Evolutionary conservation across 2,329 filamentous ascomycete species (phyloP).

Genomic region (Phyllosticta capitalensis): DNA sequence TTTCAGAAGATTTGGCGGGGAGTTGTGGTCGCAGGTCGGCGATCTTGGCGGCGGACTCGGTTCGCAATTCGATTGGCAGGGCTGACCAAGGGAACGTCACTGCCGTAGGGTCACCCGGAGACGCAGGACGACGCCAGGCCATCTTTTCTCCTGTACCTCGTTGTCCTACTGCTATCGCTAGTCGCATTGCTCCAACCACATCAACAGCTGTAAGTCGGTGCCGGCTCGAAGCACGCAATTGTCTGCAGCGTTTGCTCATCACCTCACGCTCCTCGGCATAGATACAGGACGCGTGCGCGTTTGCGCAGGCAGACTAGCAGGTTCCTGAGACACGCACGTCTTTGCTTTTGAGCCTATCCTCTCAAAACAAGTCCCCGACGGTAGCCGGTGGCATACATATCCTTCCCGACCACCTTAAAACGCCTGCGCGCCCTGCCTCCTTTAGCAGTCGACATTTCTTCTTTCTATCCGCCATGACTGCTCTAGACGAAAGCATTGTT

Average conservation of each 20-base stretch:
- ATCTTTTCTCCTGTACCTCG: too few relatives aligned
- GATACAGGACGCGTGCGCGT: conserved; percentile 3
- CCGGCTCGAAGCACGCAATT: conserved; percentile 2
- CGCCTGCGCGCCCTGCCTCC: background rate
- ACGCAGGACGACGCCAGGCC: background rate
- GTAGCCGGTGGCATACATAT: conserved; percentile 6
- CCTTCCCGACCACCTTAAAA: background rate
- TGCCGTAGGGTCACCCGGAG: background rate
- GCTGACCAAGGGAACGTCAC: background rate
- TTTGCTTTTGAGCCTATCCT: conserved; percentile 1
- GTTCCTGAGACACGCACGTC: conserved; percentile 4
- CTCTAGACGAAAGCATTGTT: conserved; percentile 3
- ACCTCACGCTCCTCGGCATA: background rate
- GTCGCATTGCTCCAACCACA: background rate
- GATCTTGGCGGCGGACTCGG: background rate
- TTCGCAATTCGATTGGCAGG: background rate
- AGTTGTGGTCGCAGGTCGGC: background rate
- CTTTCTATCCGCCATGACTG: conserved; percentile 4
- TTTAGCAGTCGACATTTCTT: background rate
- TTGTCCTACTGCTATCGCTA: too few relatives aligned
- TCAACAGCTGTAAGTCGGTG: background rate
- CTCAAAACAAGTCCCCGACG: conserved; percentile 2
- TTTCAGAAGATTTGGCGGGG: background rate
- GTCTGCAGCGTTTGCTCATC: background rate
- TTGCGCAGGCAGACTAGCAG: background rate